Evolutionary conservation across 148 eudicot species (phyloP).

Genomic region (Salicornia ramosissima): DNA sequence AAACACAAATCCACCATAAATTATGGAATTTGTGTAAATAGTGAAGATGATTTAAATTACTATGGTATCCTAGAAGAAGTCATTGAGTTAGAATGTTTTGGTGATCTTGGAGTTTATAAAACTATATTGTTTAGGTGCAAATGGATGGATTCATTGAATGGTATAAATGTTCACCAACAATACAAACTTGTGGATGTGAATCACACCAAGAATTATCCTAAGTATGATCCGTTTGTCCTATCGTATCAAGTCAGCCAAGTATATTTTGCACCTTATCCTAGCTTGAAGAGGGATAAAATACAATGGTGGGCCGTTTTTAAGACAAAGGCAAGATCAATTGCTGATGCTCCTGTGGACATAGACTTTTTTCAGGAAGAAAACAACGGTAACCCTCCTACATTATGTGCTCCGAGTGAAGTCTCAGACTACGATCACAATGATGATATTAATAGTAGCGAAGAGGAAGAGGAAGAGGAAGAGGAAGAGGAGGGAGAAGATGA

Average conservation of each 20-base stretch:
- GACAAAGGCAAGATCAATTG: neutral
- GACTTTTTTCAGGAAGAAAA: neutral
- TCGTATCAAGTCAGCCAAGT: neutral
- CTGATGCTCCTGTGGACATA: neutral
- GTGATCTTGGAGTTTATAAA: neutral
- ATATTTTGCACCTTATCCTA: neutral
- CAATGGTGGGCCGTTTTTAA: too few relatives aligned
- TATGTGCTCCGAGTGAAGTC: neutral
- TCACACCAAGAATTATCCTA: neutral
- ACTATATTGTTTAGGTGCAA: neutral
- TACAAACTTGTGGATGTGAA: conserved; percentile 4
- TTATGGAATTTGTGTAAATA: neutral
- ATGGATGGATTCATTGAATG: neutral
- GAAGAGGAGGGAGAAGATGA: neutral
- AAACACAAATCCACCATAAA: neutral
- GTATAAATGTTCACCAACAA: neutral
- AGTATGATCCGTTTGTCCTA: neutral
- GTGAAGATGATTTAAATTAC: neutral
- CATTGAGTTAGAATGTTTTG: neutral
- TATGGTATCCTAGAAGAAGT: neutral
- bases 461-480: neutral
- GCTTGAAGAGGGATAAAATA: too few relatives aligned
- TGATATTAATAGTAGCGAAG: too few relatives aligned
- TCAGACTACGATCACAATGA: neutral
- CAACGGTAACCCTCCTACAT: neutral